Base-by-base conservation (phyloP, 75 land plant species). In the Pinus tabuliformis region DNA sequence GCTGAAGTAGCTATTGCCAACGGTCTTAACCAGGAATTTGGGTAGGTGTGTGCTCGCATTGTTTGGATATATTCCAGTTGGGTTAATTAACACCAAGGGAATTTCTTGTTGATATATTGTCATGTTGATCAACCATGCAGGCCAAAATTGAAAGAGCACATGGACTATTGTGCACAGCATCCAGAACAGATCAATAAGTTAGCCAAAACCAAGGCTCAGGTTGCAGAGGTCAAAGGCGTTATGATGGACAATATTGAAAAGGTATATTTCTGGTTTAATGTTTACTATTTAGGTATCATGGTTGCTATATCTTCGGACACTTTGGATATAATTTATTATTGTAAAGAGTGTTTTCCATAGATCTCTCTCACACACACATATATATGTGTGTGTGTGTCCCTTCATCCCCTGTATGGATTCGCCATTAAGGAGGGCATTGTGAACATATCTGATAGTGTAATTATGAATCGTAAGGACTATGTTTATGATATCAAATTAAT, bases 201-300 rank as follows among this genome's bases (percentile, higher is more conserved):
- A 57, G 80, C 94, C 1, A 92, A 88, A 78, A 87, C 90, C 64
- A 89, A 90, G 57, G 87, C 87, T 24, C 92, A 92, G 81, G 92
- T 92, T 72, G 77, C 92, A 15, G 94, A 92, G 74, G 94, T 92
- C 14, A 90, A 92, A 71, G 92, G 92, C 45, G 86, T 91, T 59
- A 91, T 91, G 92, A 90, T 89, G 92, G 93, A 91, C 58, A 91
- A 91, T 75, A 91, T 92, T 75, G 94, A 92, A 39, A 90, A 92
- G 90, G 94, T 92, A 78, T 39, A 20, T 42, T 20, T 66, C 12
- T 30, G 13, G 4, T 66, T 49, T 66, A 66, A 49, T 49, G 12
- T 49, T 49, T 66, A 66, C 9, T 49, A 11, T 49, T 49, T 49
- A 9, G 54, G 12, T 49, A 49, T 49, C 12, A 49, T 49, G 54